A percentile compares a stretch with the other conserved stretches of the same genome.
Conservation (phyloP, 2,329 filamentous ascomycete species). For the Whalleya microplaca region DNA sequence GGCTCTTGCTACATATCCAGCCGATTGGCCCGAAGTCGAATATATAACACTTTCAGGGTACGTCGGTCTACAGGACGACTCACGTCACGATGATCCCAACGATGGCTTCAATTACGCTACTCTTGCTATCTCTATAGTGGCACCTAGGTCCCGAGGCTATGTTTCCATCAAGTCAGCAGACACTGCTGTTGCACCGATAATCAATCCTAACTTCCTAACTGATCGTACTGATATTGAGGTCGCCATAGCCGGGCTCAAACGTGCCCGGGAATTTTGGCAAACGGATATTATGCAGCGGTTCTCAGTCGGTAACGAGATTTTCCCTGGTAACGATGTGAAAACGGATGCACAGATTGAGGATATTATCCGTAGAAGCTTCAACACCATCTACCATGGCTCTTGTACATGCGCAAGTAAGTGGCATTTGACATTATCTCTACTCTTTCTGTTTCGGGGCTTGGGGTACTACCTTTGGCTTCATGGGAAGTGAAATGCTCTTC, state of each 20-base stretch:
- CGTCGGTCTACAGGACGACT: slow-evolving; percentile 32
- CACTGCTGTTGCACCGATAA: slow-evolving; percentile 32
- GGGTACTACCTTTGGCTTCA: no score
- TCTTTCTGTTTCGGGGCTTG: no score
- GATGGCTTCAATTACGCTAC: slow-evolving; percentile 37
- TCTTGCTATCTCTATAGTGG: slow-evolving; percentile 28
- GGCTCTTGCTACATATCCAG: slow-evolving; percentile 28
- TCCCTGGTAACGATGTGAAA: slow-evolving; percentile 60
- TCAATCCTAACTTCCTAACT: slow-evolving; percentile 38
- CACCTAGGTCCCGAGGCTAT: slow-evolving; percentile 52
- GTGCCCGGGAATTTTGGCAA: slow-evolving; percentile 63
- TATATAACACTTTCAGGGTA: slow-evolving; percentile 24
- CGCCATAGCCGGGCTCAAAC: slow-evolving; percentile 65
- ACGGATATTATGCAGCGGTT: slow-evolving; percentile 66
- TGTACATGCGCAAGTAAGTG: slow-evolving; percentile 58
- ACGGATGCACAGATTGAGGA: slow-evolving; percentile 60
- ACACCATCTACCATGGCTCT: slow-evolving; percentile 50
- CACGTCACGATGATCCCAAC: slow-evolving; percentile 21
- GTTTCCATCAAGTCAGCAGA: slow-evolving; percentile 63
- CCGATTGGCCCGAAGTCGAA: slow-evolving; percentile 41
- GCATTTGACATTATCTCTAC: no score
- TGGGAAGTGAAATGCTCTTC: no score
- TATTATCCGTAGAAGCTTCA: slow-evolving; percentile 22
- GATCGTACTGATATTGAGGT: slow-evolving; percentile 61
- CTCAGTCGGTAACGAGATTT: slow-evolving; percentile 66